Conservation (phyloP, 305 asterid genomes). For the Plantago rigida region DNA sequence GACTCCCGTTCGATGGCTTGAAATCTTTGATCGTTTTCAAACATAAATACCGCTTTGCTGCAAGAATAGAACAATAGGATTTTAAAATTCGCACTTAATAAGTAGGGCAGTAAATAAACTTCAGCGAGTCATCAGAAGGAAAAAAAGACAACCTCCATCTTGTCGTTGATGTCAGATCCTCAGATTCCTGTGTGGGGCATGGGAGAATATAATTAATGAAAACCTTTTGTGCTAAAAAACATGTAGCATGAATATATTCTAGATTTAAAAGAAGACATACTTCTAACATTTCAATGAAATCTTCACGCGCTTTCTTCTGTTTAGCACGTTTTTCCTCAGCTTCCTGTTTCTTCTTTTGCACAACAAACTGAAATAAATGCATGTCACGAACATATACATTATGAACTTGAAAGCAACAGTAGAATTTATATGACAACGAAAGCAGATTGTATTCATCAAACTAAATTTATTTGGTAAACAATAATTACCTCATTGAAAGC, state of each 20-base stretch:
- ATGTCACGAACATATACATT: conserved; percentile 19
- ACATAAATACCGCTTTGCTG: conserved; percentile 67
- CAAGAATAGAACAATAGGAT: conserved; percentile 28
- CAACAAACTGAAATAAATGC: conserved; percentile 54
- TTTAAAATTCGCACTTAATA: conserved; percentile 10
- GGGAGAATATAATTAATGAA: too few species aligned
- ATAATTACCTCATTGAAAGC: conserved; percentile 69
- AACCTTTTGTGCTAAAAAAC: too few species aligned
- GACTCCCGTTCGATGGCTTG: conserved; percentile 66
- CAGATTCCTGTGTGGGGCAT: conserved; percentile 46
- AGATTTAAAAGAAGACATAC: conserved; percentile 34
- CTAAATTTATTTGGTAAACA: conserved; percentile 26
- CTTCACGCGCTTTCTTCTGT: conserved; percentile 71
- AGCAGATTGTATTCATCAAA: conserved; percentile 23
- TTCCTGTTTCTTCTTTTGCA: conserved; percentile 71
- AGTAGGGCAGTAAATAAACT: conserved; percentile 14
- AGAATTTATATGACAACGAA: background rate
- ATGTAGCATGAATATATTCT: too few species aligned
- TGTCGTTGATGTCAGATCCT: conserved; percentile 57
- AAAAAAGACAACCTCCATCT: conserved; percentile 69
- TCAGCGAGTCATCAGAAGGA: conserved; percentile 8
- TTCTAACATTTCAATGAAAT: conserved; percentile 73
- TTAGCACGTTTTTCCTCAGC: conserved; percentile 81
- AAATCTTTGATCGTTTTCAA: conserved; percentile 79
- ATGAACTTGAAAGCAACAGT: conserved; percentile 1